These are phyloP conservation scores for Kregervanrija delftensis DNA, from an alignment of 805 yeast species.

Conservation along the genomic window DNA sequence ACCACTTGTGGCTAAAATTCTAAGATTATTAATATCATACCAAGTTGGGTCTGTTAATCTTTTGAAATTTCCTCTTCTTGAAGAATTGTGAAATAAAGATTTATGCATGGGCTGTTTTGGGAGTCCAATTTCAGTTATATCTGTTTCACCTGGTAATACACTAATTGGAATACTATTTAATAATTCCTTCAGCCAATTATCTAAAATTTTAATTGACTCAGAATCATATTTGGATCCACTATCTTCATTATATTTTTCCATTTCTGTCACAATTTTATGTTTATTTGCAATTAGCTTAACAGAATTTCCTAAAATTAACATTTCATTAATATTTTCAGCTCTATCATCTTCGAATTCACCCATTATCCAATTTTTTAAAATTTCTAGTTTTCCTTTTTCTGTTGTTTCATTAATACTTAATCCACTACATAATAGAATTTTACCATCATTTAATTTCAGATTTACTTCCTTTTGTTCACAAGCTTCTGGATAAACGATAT, in stretches of 20 bases:
- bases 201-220: slow-evolving; percentile 48
- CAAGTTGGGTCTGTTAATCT: slow-evolving; percentile 69
- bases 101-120: slow-evolving; percentile 91
- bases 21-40: slow-evolving; percentile 49
- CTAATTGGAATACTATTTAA: slow-evolving; percentile 59
- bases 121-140: slow-evolving; percentile 75
- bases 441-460: slow-evolving; percentile 20
- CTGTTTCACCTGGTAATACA: slow-evolving; percentile 77
- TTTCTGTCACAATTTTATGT: slow-evolving; percentile 21
- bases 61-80: slow-evolving; percentile 30
- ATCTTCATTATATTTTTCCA: slow-evolving; percentile 41
- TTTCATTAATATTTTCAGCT: slow-evolving; percentile 14
- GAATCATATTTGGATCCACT: slow-evolving; percentile 47
- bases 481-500: slow-evolving; percentile 62
- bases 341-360: slow-evolving; percentile 48
- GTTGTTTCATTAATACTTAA: slow-evolving; percentile 43
- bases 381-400: slow-evolving; percentile 39
- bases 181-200: slow-evolving; percentile 49
- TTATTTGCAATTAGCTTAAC: slow-evolving; percentile 17
- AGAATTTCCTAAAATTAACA: slow-evolving; percentile 64
- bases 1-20: slow-evolving; percentile 73
- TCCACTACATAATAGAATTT: slow-evolving; percentile 75
- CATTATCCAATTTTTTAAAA: slow-evolving; percentile 60
- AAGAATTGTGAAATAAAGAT: slow-evolving; percentile 50
- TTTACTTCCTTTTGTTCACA: slow-evolving; percentile 42